These are phyloP conservation scores for Solanum medicagineum DNA, from an alignment of 257 asterid species.

Conservation along the genomic window DNA sequence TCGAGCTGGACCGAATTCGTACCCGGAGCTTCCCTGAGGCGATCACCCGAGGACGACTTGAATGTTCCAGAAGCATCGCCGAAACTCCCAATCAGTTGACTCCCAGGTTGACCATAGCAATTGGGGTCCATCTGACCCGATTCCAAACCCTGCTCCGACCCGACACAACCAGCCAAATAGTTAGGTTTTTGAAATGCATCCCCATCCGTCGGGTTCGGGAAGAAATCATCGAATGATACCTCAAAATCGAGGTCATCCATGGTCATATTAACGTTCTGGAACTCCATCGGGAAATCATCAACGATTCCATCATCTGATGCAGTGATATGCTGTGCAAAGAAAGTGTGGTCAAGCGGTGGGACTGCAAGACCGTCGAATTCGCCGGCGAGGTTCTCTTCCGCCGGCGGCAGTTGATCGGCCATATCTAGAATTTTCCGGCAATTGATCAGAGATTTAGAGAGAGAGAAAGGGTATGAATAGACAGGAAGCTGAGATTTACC, in stretches of 20 bases:
- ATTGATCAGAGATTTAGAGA: not conserved
- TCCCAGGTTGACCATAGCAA: conserved; percentile 3
- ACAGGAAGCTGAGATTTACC: not conserved
- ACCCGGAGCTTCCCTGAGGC: conserved; percentile 11
- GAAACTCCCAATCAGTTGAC: not conserved
- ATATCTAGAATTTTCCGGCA: conserved; percentile 8
- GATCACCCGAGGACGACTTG: not conserved
- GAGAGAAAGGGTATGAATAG: not conserved
- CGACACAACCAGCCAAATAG: conserved; percentile 7
- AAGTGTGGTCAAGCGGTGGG: conserved; percentile 34
- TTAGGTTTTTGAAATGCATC: conserved; percentile 20
- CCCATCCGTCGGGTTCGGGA: conserved; percentile 16
- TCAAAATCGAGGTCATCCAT: conserved; percentile 56
- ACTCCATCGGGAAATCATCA: not conserved
- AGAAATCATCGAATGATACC: conserved; percentile 56
- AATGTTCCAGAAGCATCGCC: not conserved
- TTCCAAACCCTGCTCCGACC: not conserved
- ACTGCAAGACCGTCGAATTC: conserved; percentile 26
- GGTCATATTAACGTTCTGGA: conserved; percentile 11
- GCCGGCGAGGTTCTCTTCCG: not conserved
- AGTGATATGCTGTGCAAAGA: conserved; percentile 20
- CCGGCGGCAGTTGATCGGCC: conserved; percentile 18
- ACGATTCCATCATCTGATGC: not conserved
- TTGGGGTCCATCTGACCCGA: conserved; percentile 4
- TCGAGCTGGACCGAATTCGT: conserved; percentile 9